Percentiles rank a stretch among this genome's conserved stretches.
phyloP scores from a whole-genome alignment of 1,139 yeast species.

The Lodderomyces theae region DNA sequence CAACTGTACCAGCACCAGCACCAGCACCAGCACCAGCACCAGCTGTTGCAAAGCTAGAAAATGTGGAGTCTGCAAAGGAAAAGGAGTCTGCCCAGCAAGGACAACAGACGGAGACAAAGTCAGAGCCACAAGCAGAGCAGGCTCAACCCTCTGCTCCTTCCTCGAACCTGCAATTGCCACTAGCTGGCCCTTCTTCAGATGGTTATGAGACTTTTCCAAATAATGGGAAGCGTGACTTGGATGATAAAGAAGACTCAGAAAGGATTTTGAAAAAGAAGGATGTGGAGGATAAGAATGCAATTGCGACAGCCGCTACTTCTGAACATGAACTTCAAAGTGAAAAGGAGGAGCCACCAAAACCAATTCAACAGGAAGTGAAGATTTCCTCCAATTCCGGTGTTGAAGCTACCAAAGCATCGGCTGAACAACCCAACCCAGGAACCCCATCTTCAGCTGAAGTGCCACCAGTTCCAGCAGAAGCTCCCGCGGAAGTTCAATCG shows the following conservation, averaged over 20 bases:
- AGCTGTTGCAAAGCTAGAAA: slow-evolving; percentile 5
- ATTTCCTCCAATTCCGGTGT: slow-evolving; percentile 1
- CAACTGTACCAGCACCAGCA: too few species aligned
- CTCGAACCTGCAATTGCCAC: slow-evolving; percentile 3
- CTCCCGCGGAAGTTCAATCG: slow-evolving; percentile 2
- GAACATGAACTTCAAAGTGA: background rate
- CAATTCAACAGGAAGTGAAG: slow-evolving; percentile 6
- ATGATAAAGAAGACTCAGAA: slow-evolving; percentile 26
- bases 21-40: too few species aligned
- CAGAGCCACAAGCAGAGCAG: background rate
- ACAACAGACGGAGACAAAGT: background rate
- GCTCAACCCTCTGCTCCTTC: background rate
- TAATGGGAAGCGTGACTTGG: slow-evolving; percentile 35
- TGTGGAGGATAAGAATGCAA: slow-evolving; percentile 8
- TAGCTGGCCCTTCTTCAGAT: slow-evolving; percentile 5
- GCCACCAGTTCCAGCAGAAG: too few species aligned
- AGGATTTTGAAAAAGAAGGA: slow-evolving; percentile 15
- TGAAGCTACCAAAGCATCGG: slow-evolving; percentile 1
- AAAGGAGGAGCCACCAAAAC: background rate
- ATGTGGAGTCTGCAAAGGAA: background rate
- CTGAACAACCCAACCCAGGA: slow-evolving; percentile 10
- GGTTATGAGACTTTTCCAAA: slow-evolving; percentile 1
- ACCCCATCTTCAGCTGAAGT: slow-evolving; percentile 9
- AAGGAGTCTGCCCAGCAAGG: background rate
- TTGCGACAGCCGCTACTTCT: background rate